A percentile compares a stretch with the other conserved stretches of the same genome.
These are phyloP conservation scores for Ogataea methanolica DNA, from an alignment of 805 yeast genomes.

Conservation along the genomic window DNA sequence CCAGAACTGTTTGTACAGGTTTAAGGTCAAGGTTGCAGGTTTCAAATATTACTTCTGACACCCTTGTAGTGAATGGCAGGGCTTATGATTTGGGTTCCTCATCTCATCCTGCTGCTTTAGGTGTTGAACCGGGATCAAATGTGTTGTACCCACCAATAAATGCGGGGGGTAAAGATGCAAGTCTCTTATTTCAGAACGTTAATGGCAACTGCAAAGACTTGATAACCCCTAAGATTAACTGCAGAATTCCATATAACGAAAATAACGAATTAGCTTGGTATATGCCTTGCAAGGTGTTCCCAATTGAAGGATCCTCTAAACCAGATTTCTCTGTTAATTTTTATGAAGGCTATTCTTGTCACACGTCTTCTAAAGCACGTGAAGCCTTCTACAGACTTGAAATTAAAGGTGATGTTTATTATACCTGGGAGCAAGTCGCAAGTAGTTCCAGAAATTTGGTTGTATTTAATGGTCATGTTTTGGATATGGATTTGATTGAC, in stretches of 20 bases:
- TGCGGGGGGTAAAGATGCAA: constrained; percentile 86
- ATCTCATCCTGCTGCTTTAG: constrained; percentile 76
- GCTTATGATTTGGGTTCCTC: constrained; percentile 69
- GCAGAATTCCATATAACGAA: constrained; percentile 60
- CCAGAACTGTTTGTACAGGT: constrained; percentile 69
- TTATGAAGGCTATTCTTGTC: constrained; percentile 89
- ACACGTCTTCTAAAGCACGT: constrained; percentile 70
- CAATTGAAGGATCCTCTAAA: constrained; percentile 64
- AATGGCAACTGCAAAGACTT: constrained; percentile 84
- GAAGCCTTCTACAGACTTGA: constrained; percentile 55
- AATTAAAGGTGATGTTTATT: constrained; percentile 71
- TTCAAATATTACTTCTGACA: constrained; percentile 54
- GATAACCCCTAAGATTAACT: constrained; percentile 62
- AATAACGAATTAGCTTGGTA: constrained; percentile 81
- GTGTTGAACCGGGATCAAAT: constrained; percentile 65
- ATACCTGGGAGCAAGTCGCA: constrained; percentile 83
- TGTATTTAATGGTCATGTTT: constrained; percentile 84
- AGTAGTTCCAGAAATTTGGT: constrained; percentile 70
- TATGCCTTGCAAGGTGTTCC: constrained; percentile 80
- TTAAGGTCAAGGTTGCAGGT: constrained; percentile 47
- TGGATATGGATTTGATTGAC: constrained; percentile 71
- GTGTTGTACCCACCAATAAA: constrained; percentile 77
- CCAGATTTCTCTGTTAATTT: constrained; percentile 61
- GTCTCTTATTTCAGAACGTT: constrained; percentile 84
- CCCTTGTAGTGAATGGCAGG: constrained; percentile 75